phyloP scores from a whole-genome alignment of 805 yeast species.

The Starmerella apis region DNA sequence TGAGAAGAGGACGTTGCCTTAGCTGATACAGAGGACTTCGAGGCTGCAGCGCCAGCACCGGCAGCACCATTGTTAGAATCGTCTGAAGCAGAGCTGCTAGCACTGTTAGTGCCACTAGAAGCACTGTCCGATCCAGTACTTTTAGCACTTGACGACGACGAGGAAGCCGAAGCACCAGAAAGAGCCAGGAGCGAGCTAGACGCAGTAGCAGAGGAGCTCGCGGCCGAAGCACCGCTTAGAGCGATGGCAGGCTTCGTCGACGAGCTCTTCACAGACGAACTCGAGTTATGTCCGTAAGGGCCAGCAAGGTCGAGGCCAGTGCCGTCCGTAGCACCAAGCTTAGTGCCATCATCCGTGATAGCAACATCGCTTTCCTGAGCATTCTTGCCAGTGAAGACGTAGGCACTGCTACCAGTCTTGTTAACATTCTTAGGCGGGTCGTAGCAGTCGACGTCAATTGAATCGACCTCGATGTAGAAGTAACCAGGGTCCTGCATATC shows the following conservation, averaged over 20 bases:
- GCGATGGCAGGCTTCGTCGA: conserved; percentile 14
- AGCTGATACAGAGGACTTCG: background rate
- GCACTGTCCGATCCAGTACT: conserved; percentile 9
- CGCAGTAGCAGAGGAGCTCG: conserved; percentile 5
- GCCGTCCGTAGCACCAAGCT: conserved; percentile 50
- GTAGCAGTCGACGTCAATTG: conserved; percentile 55
- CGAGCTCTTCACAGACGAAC: conserved; percentile 10
- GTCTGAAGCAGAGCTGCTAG: background rate
- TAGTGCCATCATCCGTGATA: conserved; percentile 53
- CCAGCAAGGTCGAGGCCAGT: conserved; percentile 48
- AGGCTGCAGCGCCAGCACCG: conserved; percentile 3
- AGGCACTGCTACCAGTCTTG: conserved; percentile 41
- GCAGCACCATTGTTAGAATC: conserved; percentile 13
- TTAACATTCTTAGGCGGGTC: conserved; percentile 53
- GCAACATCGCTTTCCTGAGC: conserved; percentile 39
- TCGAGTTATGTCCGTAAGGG: conserved; percentile 18
- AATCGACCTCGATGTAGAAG: conserved; percentile 55
- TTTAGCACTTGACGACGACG: conserved; percentile 9
- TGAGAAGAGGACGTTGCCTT: background rate
- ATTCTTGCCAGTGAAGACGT: conserved; percentile 45
- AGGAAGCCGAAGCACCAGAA: conserved; percentile 12
- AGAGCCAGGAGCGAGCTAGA: conserved; percentile 8
- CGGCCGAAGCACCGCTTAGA: conserved; percentile 12
- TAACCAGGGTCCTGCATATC: conserved; percentile 52
- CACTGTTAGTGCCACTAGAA: conserved; percentile 6